Percentiles rank a stretch among this genome's conserved stretches.
phyloP scores from a whole-genome alignment of 1,139 yeast genomes.

The Taiozyma onychis region DNA sequence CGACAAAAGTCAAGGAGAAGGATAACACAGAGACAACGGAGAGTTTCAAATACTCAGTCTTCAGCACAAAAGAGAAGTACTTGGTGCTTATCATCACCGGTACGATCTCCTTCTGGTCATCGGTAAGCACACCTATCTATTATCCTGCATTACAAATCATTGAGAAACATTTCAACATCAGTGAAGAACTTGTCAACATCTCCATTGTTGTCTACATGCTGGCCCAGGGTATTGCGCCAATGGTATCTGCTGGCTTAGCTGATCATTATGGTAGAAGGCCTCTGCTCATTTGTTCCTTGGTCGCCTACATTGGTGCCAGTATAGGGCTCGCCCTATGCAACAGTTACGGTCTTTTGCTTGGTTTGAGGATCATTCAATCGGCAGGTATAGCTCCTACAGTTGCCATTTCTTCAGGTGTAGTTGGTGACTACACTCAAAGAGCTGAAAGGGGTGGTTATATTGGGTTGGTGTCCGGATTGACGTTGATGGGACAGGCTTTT shows the following conservation, averaged over 20 bases:
- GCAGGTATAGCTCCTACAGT: slow-evolving; percentile 64
- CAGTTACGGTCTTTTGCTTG: slow-evolving; percentile 46
- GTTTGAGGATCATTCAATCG: slow-evolving; percentile 61
- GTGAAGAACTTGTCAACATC: slow-evolving; percentile 50
- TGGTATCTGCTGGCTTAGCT: slow-evolving; percentile 54
- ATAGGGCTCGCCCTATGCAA: slow-evolving; percentile 53
- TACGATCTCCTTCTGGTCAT: slow-evolving; percentile 48
- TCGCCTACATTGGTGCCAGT: slow-evolving; percentile 48
- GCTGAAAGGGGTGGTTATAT: slow-evolving; percentile 59
- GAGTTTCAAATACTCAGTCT: slow-evolving; percentile 23
- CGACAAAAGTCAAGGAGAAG: not conserved
- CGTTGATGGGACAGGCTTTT: slow-evolving; percentile 63
- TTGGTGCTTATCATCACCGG: slow-evolving; percentile 35
- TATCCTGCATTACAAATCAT: slow-evolving; percentile 62
- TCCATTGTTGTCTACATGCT: slow-evolving; percentile 66
- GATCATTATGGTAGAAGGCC: slow-evolving; percentile 69
- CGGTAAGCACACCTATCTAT: slow-evolving; percentile 61
- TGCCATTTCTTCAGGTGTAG: slow-evolving; percentile 57
- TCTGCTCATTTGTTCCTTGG: slow-evolving; percentile 46
- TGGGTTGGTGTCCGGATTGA: slow-evolving; percentile 55
- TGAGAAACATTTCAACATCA: slow-evolving; percentile 42
- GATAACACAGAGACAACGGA: not conserved
- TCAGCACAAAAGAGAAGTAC: slow-evolving; percentile 30
- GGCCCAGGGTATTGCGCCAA: slow-evolving; percentile 65
- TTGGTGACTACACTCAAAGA: slow-evolving; percentile 59